Conservation (phyloP, 305 asterid species). For the Solanum chacoense region DNA sequence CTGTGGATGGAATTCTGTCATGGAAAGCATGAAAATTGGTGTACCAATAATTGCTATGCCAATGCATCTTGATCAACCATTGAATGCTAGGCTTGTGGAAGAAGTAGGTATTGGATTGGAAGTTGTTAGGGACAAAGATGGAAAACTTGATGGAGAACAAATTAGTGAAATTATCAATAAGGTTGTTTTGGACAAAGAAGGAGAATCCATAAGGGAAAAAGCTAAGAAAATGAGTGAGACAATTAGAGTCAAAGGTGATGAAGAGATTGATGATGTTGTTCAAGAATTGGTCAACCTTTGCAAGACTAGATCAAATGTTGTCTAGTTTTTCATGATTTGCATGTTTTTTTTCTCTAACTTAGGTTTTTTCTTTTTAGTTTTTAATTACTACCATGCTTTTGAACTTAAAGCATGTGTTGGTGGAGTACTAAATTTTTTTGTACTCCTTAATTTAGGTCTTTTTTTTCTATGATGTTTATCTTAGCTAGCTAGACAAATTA, state of each 20-base stretch:
- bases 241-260: constrained; percentile 7
- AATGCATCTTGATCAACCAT: constrained; percentile 22
- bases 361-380: neutral
- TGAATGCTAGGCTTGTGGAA: constrained; percentile 16
- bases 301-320: neutral
- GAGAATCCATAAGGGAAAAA: constrained; percentile 1
- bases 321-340: neutral
- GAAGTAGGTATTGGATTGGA: constrained; percentile 8
- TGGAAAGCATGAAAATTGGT: constrained; percentile 18
- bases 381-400: neutral
- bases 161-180: constrained; percentile 1
- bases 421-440: neutral
- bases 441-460: neutral
- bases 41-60: constrained; percentile 23
- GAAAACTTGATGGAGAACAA: neutral
- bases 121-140: constrained; percentile 3
- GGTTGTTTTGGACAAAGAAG: constrained; percentile 4
- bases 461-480: neutral
- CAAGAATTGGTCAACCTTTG: constrained; percentile 12
- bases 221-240: constrained; percentile 4
- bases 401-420: neutral
- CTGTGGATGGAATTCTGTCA: constrained; percentile 21
- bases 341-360: neutral
- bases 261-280: constrained; percentile 11
- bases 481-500: neutral